Evolutionary conservation across 495 filamentous ascomycete species (phyloP).

Genomic region (Pyrenula massariospora): DNA sequence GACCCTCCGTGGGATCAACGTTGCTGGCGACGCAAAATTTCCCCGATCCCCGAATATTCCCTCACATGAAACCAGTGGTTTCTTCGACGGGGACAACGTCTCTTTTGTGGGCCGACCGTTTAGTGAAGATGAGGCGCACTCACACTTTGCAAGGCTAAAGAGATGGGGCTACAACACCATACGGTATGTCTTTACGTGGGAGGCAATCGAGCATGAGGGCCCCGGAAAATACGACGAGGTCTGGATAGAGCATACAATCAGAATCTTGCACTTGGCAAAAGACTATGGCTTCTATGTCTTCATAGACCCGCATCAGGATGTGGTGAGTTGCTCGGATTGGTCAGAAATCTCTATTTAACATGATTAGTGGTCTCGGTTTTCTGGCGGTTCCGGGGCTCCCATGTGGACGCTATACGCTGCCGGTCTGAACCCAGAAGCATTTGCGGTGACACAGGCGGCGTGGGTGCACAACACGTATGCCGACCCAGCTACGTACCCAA

Average conservation of each 20-base stretch:
- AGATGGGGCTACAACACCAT: constrained; percentile 93
- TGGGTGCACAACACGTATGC: constrained; percentile 91
- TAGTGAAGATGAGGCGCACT: constrained; percentile 64
- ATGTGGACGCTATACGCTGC: constrained; percentile 97
- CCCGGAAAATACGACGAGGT: constrained; percentile 93
- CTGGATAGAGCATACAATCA: constrained; percentile 84
- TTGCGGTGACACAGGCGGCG: constrained; percentile 80
- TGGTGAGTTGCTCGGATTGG: constrained; percentile 41
- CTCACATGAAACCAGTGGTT: constrained; percentile 64
- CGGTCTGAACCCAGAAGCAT: constrained; percentile 74
- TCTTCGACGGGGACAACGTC: constrained; percentile 87
- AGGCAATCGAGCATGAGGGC: constrained; percentile 90
- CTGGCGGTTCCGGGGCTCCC: constrained; percentile 88
- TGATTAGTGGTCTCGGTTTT: constrained; percentile 78
- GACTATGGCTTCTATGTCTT: constrained; percentile 90
- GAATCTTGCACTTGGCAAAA: constrained; percentile 70
- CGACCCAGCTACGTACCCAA: constrained; percentile 78
- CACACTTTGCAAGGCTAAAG: constrained; percentile 76
- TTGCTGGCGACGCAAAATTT: constrained; percentile 56
- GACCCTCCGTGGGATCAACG: constrained; percentile 57
- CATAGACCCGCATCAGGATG: constrained; percentile 97
- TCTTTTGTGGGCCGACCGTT: constrained; percentile 86
- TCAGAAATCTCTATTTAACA: constrained; percentile 3
- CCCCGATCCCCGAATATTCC: constrained; percentile 70
- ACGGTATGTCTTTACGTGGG: constrained; percentile 95